phyloP scores from a whole-genome alignment of 202 grass and related monocot genomes.

The Hordeum pubiflorum region DNA sequence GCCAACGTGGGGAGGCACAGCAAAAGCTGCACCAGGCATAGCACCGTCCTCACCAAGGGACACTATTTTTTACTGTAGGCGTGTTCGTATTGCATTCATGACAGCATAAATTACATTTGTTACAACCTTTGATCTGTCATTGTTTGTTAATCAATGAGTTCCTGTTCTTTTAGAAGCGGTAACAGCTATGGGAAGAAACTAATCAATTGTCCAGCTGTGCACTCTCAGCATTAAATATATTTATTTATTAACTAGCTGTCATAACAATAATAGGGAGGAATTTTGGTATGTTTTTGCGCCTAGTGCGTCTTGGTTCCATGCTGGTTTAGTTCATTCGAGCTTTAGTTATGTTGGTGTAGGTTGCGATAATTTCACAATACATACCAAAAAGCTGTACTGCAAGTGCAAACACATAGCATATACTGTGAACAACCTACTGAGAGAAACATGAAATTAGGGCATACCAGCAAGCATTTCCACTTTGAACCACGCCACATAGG shows the following conservation, averaged over 20 bases:
- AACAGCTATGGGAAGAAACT: too few relatives aligned
- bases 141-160: not conserved
- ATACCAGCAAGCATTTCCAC: constrained; percentile 94
- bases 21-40: not conserved
- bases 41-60: not conserved
- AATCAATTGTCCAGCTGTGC: not conserved
- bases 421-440: not conserved
- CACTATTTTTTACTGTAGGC: not conserved
- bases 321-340: too few relatives aligned
- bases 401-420: not conserved
- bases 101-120: not conserved
- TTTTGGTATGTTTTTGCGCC: not conserved
- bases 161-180: not conserved
- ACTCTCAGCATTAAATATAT: not conserved
- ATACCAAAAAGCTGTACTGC: not conserved
- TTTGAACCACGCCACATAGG: constrained; percentile 85
- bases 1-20: too few relatives aligned
- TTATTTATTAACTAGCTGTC: not conserved
- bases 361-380: not conserved
- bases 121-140: not conserved
- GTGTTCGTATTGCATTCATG: not conserved
- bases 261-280: not conserved
- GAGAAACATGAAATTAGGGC: not conserved
- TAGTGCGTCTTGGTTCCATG: not conserved
- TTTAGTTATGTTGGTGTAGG: not conserved